A percentile compares a stretch with the other conserved stretches of the same genome.
phyloP scores from a whole-genome alignment of 257 asterid genomes.

The Agastache rugosa region DNA sequence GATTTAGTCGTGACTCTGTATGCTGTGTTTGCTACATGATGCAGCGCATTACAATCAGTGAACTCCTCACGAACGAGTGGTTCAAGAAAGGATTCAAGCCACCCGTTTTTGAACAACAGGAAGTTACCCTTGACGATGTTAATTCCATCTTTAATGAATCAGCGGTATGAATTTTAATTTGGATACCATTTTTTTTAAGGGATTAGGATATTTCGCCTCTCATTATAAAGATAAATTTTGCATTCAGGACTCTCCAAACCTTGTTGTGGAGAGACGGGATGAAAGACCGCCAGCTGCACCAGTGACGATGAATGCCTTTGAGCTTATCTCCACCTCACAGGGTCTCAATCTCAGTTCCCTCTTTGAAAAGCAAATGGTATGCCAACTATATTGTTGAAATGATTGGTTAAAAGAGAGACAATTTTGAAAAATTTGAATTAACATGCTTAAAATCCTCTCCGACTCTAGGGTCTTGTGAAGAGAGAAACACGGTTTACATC shows the following conservation, averaged over 20 bases:
- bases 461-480: slow-evolving; percentile 66
- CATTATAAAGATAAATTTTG: not conserved
- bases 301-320: slow-evolving; percentile 91
- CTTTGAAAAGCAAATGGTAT: slow-evolving; percentile 91
- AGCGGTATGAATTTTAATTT: slow-evolving; percentile 48
- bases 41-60: slow-evolving; percentile 84
- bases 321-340: slow-evolving; percentile 95
- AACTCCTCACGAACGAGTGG: slow-evolving; percentile 90
- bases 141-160: slow-evolving; percentile 73
- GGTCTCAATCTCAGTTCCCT: slow-evolving; percentile 91
- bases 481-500: slow-evolving; percentile 85
- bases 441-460: slow-evolving; percentile 10
- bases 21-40: slow-evolving; percentile 29
- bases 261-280: slow-evolving; percentile 90
- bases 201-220: not conserved
- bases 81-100: slow-evolving; percentile 91
- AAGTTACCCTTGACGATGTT: slow-evolving; percentile 84
- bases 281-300: slow-evolving; percentile 63
- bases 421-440: not conserved
- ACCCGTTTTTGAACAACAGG: slow-evolving; percentile 78
- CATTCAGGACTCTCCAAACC: slow-evolving; percentile 67
- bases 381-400: not conserved
- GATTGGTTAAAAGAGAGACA: not conserved
- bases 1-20: too few species aligned
- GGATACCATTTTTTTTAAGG: not conserved